phyloP scores from a whole-genome alignment of 176 grass and related monocot genomes.

The Elaeis guineensis region DNA sequence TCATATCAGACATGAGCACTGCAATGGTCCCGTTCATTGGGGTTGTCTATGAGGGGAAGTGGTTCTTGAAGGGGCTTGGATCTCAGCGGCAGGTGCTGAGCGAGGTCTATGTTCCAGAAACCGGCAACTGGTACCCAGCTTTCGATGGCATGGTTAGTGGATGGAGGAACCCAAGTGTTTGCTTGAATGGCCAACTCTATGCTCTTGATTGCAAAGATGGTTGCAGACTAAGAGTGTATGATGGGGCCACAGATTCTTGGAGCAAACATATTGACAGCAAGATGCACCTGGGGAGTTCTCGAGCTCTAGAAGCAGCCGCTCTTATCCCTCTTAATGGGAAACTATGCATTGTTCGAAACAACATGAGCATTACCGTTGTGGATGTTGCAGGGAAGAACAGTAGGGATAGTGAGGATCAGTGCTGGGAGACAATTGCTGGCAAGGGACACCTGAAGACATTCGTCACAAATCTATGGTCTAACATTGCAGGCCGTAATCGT shows the following conservation, averaged over 20 bases:
- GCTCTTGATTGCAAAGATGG: conserved; percentile 71
- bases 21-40: conserved; percentile 55
- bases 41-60: conserved; percentile 50
- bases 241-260: conserved; percentile 38
- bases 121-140: conserved; percentile 34
- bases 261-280: conserved; percentile 29
- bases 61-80: conserved; percentile 68
- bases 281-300: conserved; percentile 54
- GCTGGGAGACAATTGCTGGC: conserved; percentile 43
- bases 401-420: conserved; percentile 8
- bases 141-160: conserved; percentile 57
- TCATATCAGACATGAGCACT: conserved; percentile 50
- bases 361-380: conserved; percentile 67
- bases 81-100: conserved; percentile 42
- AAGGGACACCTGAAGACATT: conserved; percentile 49
- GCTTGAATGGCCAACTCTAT: conserved; percentile 48
- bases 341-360: conserved; percentile 65
- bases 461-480: conserved; percentile 40
- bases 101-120: conserved; percentile 46
- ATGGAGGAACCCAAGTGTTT: conserved; percentile 59
- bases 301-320: conserved; percentile 51
- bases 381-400: conserved; percentile 12
- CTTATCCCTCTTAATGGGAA: conserved; percentile 41
- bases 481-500: conserved; percentile 35
- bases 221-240: conserved; percentile 51